Evolutionary conservation across 768 basidiomycete genomes (phyloP).

Genomic region (Auricularia cornea): DNA sequence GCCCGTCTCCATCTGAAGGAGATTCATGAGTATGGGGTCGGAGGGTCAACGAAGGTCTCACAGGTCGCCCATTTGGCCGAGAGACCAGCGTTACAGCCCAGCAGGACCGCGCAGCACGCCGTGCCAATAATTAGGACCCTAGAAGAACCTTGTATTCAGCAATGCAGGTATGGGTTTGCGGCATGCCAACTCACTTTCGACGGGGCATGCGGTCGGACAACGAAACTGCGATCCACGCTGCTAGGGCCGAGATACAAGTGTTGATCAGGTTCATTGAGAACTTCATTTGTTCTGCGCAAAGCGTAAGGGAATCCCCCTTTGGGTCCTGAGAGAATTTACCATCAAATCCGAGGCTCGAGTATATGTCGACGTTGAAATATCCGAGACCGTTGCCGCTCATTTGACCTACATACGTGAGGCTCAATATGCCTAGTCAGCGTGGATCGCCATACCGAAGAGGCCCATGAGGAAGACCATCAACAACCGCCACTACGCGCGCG

Average conservation of each 20-base stretch:
- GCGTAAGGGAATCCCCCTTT: neutral
- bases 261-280: constrained; percentile 9
- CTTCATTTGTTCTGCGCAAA: constrained; percentile 4
- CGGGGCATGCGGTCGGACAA: constrained; percentile 19
- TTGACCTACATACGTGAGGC: no score
- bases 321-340: neutral
- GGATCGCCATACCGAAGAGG: constrained; percentile 20
- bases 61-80: constrained; percentile 12
- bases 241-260: constrained; percentile 1
- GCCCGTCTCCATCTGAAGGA: neutral
- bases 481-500: constrained; percentile 5
- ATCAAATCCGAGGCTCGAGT: constrained; percentile 15
- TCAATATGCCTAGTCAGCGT: no score
- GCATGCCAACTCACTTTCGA: constrained; percentile 10
- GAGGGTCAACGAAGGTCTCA: neutral
- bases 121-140: constrained; percentile 24
- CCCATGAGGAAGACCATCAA: constrained; percentile 11
- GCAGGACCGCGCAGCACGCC: constrained; percentile 15
- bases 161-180: neutral
- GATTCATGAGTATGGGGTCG: neutral
- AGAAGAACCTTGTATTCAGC: neutral
- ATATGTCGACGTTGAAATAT: constrained; percentile 23
- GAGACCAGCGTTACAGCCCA: constrained; percentile 16
- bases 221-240: constrained; percentile 5
- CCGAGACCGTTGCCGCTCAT: constrained; percentile 29